Evolutionary conservation across 208 protist species (phyloP).

Genomic region (Leishmania gerbilli): DNA sequence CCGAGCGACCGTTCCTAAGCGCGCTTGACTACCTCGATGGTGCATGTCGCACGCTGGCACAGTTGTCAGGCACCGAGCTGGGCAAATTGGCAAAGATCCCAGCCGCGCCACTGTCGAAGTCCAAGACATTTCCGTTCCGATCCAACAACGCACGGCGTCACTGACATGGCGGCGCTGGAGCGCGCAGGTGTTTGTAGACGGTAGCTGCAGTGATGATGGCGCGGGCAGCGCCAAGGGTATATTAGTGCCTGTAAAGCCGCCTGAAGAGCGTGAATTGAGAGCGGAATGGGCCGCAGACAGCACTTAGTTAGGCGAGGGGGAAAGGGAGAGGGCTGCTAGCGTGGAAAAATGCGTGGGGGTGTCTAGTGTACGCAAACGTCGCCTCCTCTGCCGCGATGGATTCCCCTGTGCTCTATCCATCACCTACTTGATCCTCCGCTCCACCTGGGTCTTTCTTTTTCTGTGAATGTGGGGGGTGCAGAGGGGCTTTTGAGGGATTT

Average conservation of each 20-base stretch:
- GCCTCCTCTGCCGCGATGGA: background rate
- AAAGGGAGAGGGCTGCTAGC: background rate
- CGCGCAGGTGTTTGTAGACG: background rate
- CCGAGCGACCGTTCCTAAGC: conserved; percentile 30
- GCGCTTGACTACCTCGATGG: conserved; percentile 55
- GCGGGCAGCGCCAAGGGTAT: background rate
- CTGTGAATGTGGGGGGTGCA: background rate
- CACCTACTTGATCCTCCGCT: background rate
- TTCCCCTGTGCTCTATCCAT: background rate
- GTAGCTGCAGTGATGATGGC: background rate
- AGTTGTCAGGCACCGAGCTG: conserved; percentile 21
- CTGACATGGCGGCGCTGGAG: background rate
- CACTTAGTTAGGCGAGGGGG: background rate
- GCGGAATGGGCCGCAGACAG: too few relatives aligned
- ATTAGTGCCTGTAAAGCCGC: background rate
- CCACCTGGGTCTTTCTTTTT: background rate
- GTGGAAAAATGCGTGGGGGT: background rate
- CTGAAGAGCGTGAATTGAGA: background rate
- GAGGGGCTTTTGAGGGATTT: background rate
- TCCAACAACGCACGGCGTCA: conserved; percentile 15
- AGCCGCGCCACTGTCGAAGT: conserved; percentile 30
- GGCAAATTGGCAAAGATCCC: conserved; percentile 28
- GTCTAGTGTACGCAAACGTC: background rate
- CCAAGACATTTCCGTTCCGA: conserved; percentile 17
- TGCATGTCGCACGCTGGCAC: conserved; percentile 33